These are phyloP conservation scores for Plectosphaerella plurivora DNA, from an alignment of 2,329 filamentous ascomycete species.

Conservation along the genomic window DNA sequence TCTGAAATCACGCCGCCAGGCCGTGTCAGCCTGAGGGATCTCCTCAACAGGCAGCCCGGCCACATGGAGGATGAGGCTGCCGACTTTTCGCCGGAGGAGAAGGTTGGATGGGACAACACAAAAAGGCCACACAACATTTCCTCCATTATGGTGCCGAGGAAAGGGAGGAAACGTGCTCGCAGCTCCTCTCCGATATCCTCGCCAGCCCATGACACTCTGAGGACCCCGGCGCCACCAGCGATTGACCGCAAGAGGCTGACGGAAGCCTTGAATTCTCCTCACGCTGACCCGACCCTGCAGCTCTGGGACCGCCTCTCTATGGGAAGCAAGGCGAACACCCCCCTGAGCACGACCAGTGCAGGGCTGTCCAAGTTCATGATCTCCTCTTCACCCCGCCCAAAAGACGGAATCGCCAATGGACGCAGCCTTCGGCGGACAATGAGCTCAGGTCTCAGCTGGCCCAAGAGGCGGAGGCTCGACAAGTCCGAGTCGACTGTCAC, in stretches of 20 bases:
- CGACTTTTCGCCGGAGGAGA: slow-evolving; percentile 54
- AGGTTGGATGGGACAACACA: slow-evolving; percentile 56
- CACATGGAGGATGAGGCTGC: slow-evolving; percentile 38
- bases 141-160: slow-evolving; percentile 45
- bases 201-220: slow-evolving; percentile 45
- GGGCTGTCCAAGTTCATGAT: slow-evolving; percentile 62
- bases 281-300: slow-evolving; percentile 68
- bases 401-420: slow-evolving; percentile 15
- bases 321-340: slow-evolving; percentile 35
- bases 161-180: slow-evolving; percentile 61
- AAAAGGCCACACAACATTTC: slow-evolving; percentile 34
- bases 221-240: slow-evolving; percentile 27
- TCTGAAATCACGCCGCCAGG: slow-evolving; percentile 11
- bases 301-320: slow-evolving; percentile 73
- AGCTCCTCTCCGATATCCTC: slow-evolving; percentile 73
- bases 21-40: slow-evolving; percentile 50
- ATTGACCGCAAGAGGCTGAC: slow-evolving; percentile 57
- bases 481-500: not conserved
- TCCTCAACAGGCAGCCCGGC: slow-evolving; percentile 40
- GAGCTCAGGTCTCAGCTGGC: slow-evolving; percentile 67
- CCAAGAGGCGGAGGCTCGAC: slow-evolving; percentile 62
- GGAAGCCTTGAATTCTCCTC: slow-evolving; percentile 58
- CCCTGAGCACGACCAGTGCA: slow-evolving; percentile 47
- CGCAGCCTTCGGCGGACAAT: slow-evolving; percentile 57
- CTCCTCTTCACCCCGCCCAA: slow-evolving; percentile 62